phyloP scores from a whole-genome alignment of 148 eudicot species.

The Rhododendron ovatum region DNA sequence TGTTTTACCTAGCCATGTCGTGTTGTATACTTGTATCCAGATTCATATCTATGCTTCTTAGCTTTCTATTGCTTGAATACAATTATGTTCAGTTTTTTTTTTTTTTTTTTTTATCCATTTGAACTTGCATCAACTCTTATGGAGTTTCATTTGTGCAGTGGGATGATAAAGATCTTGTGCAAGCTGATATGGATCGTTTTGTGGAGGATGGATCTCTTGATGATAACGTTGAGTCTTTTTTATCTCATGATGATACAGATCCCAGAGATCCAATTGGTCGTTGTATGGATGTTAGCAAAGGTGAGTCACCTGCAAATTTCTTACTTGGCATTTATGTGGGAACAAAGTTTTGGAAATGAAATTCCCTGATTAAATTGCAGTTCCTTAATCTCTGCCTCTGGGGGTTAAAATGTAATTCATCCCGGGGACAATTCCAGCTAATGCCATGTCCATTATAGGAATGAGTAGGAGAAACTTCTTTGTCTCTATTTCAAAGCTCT shows the following conservation, averaged over 20 bases:
- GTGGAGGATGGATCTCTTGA: conserved; percentile 94
- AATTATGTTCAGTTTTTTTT: neutral
- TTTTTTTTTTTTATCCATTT: neutral
- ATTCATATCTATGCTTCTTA: neutral
- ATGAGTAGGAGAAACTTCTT: neutral
- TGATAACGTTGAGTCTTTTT: conserved; percentile 88
- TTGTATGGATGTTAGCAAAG: conserved; percentile 80
- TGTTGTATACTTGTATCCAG: neutral
- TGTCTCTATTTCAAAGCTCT: neutral
- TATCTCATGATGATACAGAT: conserved; percentile 83
- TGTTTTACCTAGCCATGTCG: neutral
- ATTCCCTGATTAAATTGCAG: neutral
- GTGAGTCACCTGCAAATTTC: conserved; percentile 25
- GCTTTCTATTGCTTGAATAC: neutral
- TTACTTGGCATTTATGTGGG: neutral
- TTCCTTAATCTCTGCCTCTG: neutral
- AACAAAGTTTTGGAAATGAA: neutral
- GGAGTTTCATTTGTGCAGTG: conserved; percentile 44
- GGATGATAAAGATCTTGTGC: conserved; percentile 69
- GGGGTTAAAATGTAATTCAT: neutral
- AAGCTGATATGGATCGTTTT: conserved; percentile 85
- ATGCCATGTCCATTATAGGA: neutral
- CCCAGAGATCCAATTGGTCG: conserved; percentile 68
- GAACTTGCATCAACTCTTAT: conserved; percentile 7
- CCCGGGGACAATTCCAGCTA: neutral